Percentiles rank a stretch among this genome's conserved stretches.
Conservation (phyloP, 495 filamentous ascomycete genomes). For the Neurospora discreta region DNA sequence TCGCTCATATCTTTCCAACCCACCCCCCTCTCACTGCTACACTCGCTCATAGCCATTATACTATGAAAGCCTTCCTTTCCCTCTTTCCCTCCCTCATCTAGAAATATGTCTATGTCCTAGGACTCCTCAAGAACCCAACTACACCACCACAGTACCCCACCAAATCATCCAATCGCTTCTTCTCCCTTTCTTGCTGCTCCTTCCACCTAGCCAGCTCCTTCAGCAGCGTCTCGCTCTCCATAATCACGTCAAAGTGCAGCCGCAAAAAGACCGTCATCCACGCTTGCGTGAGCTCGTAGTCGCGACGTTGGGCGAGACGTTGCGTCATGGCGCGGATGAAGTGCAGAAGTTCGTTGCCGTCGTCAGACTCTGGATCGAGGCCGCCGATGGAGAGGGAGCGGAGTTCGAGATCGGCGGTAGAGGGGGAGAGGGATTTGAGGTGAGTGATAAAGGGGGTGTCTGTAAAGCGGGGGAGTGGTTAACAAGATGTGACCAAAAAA, state of each 20-base stretch:
- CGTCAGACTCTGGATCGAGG: constrained; percentile 23
- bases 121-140: constrained; percentile 73
- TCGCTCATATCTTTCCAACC: not conserved
- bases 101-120: constrained; percentile 25
- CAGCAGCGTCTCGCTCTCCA: constrained; percentile 29
- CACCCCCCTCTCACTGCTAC: not conserved
- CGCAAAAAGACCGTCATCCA: constrained; percentile 93
- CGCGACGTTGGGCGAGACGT: constrained; percentile 51
- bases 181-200: constrained; percentile 53
- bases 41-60: not conserved
- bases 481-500: too few relatives aligned
- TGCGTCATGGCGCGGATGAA: constrained; percentile 69
- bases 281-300: constrained; percentile 88
- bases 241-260: constrained; percentile 49
- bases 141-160: constrained; percentile 84
- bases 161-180: constrained; percentile 56
- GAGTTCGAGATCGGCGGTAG: constrained; percentile 78
- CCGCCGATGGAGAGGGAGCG: constrained; percentile 54
- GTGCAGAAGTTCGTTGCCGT: constrained; percentile 35
- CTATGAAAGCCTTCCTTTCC: not conserved
- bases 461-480: not conserved
- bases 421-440: constrained; percentile 66
- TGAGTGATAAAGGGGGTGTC: constrained; percentile 57
- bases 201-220: constrained; percentile 52
- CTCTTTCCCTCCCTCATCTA: not conserved